Base-by-base conservation (phyloP, 352 stramenopile genomes). In the Poterioochromonas sp. region DNA sequence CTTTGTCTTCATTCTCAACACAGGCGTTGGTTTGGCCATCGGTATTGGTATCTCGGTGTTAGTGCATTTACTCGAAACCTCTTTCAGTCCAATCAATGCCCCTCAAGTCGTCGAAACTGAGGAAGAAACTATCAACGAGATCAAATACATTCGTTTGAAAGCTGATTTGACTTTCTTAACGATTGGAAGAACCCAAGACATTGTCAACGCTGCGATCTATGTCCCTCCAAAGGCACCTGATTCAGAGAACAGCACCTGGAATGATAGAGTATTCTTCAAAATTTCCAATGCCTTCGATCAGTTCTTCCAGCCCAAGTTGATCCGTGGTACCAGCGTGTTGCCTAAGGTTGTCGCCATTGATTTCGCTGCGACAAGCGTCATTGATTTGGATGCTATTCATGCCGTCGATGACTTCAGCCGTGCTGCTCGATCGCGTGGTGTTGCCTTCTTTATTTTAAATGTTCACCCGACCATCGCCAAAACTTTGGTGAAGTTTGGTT, bases 161-260 rank as follows among this genome's bases (percentile, higher is more conserved):
- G 44, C n/a, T n/a, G n/a, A 71, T 15, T 47, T 71, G 5, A 71
- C 2, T 29, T 71, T 71, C 26, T 15, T 71, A 3, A 71, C 62
- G 5, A 44, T 44, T 29, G 62, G 62, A 71, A 40, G 39, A 47
- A 43, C 41, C 15, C 2, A 41, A n/a, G 62, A 71, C 32, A 8
- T 32, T 8, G 15, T 71, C 26, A 43, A 40, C n/a, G n/a, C n/a
- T n/a, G n/a, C n/a, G n/a, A n/a, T n/a, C n/a, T n/a, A n/a, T n/a
- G 90, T 86, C n/a, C 20, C 29, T 26, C n/a, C n/a, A 60, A 60
- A 60, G 20, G 20, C 51, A 60, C 51, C 51, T n/a, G 20, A n/a
- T 60, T 26, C 26, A 73, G n/a, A n/a, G n/a, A n/a, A n/a, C n/a
- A n/a, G n/a, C n/a, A n/a, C n/a, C n/a, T n/a, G n/a, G n/a, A 58